These are phyloP conservation scores for Leccinellum rugosiceps DNA, from an alignment of 768 basidiomycete species.

Conservation along the genomic window DNA sequence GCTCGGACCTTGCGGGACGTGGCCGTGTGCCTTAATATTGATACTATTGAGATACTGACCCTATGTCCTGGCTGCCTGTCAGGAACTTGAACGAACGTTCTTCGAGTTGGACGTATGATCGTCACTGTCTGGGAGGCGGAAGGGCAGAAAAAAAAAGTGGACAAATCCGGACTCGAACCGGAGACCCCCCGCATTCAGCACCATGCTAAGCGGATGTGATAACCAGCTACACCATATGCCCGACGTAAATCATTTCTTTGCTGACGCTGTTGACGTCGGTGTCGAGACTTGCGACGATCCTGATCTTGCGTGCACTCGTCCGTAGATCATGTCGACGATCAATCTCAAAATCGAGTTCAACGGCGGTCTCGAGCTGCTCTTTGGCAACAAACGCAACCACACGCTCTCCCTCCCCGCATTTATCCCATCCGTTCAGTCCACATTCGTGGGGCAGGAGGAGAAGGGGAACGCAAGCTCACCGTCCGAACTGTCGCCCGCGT, in stretches of 20 bases:
- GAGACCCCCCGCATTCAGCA: conserved; percentile 36
- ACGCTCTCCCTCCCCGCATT: conserved; percentile 48
- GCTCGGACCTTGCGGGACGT: not conserved
- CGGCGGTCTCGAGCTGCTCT: conserved; percentile 85
- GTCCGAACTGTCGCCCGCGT: not conserved
- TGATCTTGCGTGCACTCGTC: not conserved
- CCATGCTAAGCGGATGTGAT: conserved; percentile 40
- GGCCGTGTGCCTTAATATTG: not conserved
- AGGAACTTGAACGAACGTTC: not conserved
- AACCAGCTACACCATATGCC: conserved; percentile 41
- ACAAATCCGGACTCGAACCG: conserved; percentile 41
- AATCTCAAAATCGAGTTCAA: conserved; percentile 70
- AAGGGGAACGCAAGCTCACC: not conserved
- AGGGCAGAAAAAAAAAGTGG: conserved; percentile 23
- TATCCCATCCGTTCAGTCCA: conserved; percentile 20
- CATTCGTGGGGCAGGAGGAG: not conserved
- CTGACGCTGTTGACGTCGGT: not conserved
- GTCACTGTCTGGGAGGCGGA: no score
- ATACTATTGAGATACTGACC: not conserved
- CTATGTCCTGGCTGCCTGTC: not conserved
- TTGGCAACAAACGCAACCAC: conserved; percentile 66
- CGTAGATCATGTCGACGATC: conserved; percentile 16
- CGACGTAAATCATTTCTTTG: not conserved
- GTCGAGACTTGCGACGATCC: not conserved
- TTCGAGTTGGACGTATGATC: not conserved